These are phyloP conservation scores for Axilococcus clingmanii DNA, from an alignment of 139 green algal genomes.

Conservation along the genomic window DNA sequence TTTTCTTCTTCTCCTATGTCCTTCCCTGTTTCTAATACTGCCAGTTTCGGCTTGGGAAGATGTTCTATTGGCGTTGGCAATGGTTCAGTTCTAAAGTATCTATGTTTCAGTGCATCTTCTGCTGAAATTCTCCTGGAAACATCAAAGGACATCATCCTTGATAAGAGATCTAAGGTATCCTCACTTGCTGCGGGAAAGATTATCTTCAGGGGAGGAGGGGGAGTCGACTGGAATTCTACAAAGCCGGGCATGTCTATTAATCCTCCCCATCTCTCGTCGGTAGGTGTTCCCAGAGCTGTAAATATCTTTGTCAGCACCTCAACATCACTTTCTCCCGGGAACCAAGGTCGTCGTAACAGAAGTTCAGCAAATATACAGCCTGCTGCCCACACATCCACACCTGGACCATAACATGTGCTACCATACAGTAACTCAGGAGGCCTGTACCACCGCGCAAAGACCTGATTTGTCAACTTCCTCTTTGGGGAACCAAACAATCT, in stretches of 20 bases:
- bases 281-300: conserved; percentile 59
- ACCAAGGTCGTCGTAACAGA: conserved; percentile 62
- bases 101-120: conserved; percentile 53
- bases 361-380: conserved; percentile 84
- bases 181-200: conserved; percentile 51
- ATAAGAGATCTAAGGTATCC: conserved; percentile 53
- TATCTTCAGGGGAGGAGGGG: conserved; percentile 30
- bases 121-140: conserved; percentile 37
- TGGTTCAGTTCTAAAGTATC: conserved; percentile 57
- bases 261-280: conserved; percentile 52
- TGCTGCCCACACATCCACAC: conserved; percentile 78
- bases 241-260: conserved; percentile 43
- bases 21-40: background rate
- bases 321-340: conserved; percentile 66
- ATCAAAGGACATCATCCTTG: conserved; percentile 38
- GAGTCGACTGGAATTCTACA: conserved; percentile 43
- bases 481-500: conserved; percentile 60
- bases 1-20: background rate
- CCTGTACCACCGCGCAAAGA: conserved; percentile 89
- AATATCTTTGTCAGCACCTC: conserved; percentile 80
- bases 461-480: conserved; percentile 60
- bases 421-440: conserved; percentile 84
- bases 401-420: conserved; percentile 56
- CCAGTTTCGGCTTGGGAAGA: conserved; percentile 34
- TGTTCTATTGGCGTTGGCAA: conserved; percentile 31